phyloP scores from a whole-genome alignment of 352 stramenopile species.

The Phytopythium sindhum region DNA sequence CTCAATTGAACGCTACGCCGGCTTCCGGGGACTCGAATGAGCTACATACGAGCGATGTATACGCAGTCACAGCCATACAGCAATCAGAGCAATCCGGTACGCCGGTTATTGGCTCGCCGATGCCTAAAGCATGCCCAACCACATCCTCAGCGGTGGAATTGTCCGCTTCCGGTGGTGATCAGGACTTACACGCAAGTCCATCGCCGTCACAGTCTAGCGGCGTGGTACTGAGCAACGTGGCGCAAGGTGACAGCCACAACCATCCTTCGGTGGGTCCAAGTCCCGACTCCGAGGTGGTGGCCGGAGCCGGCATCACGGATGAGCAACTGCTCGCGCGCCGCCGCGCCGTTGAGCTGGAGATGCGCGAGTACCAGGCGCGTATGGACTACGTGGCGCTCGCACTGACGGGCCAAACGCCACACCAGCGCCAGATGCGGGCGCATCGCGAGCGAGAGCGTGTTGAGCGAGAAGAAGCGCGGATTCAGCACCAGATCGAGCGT shows the following conservation, averaged over 20 bases:
- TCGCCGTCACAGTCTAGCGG: too few relatives aligned
- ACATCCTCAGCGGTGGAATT: too few relatives aligned
- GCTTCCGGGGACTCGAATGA: neutral
- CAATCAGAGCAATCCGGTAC: neutral
- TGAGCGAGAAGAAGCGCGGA: constrained; percentile 45
- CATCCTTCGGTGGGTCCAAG: too few relatives aligned
- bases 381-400: constrained; percentile 62
- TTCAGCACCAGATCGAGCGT: constrained; percentile 51
- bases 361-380: constrained; percentile 38
- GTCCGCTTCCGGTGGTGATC: too few relatives aligned
- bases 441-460: constrained; percentile 43
- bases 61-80: neutral
- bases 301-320: constrained; percentile 7
- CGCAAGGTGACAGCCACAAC: neutral
- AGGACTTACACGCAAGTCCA: too few relatives aligned
- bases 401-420: constrained; percentile 56
- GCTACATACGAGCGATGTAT: neutral
- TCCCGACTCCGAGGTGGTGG: too few relatives aligned
- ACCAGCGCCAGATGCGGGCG: constrained; percentile 54
- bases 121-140: too few relatives aligned
- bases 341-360: constrained; percentile 33
- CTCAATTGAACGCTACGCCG: neutral
- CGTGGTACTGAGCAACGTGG: neutral
- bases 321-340: constrained; percentile 32
- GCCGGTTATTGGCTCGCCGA: too few relatives aligned